phyloP scores from a whole-genome alignment of 2,329 filamentous ascomycete genomes.

The Cordyceps cicadae region DNA sequence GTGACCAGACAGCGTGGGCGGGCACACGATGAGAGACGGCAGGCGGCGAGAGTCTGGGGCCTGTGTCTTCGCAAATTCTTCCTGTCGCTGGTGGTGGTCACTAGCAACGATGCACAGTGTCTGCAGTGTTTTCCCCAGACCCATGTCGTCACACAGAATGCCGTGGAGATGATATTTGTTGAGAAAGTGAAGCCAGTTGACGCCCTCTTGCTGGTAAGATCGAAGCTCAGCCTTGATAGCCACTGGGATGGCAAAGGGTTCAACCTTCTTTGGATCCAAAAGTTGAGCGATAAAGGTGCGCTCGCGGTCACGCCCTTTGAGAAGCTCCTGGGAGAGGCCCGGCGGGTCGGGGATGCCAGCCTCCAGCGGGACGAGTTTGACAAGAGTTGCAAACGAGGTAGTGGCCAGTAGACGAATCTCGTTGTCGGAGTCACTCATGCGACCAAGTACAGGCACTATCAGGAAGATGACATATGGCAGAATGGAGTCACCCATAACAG shows the following conservation, averaged over 20 bases:
- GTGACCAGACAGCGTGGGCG: constrained; percentile 90
- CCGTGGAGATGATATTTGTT: constrained; percentile 97
- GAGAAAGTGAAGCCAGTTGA: constrained; percentile 97
- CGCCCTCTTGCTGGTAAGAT: constrained; percentile 96
- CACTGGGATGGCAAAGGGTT: constrained; percentile 86
- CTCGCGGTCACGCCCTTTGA: constrained; percentile 87
- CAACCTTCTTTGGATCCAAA: constrained; percentile 92
- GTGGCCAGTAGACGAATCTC: constrained; percentile 91
- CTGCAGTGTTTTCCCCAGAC: constrained; percentile 92
- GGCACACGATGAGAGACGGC: constrained; percentile 90
- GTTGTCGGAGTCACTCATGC: constrained; percentile 97
- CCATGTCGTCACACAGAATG: constrained; percentile 99
- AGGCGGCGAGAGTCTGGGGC: constrained; percentile 69
- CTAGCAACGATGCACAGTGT: constrained; percentile 97
- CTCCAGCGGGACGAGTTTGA: constrained; percentile 93
- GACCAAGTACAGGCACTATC: constrained; percentile 89
- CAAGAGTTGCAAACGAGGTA: constrained; percentile 91
- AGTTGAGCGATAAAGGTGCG: constrained; percentile 95
- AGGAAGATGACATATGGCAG: constrained; percentile 98
- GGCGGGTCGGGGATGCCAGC: constrained; percentile 95
- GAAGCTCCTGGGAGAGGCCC: constrained; percentile 77
- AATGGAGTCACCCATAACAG: constrained; percentile 95
- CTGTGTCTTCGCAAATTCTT: constrained; percentile 78
- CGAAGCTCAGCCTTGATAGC: constrained; percentile 94
- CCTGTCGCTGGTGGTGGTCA: constrained; percentile 87